Conservation (phyloP, 2,329 filamentous ascomycete genomes). For the Coniochaeta pulveracea region DNA sequence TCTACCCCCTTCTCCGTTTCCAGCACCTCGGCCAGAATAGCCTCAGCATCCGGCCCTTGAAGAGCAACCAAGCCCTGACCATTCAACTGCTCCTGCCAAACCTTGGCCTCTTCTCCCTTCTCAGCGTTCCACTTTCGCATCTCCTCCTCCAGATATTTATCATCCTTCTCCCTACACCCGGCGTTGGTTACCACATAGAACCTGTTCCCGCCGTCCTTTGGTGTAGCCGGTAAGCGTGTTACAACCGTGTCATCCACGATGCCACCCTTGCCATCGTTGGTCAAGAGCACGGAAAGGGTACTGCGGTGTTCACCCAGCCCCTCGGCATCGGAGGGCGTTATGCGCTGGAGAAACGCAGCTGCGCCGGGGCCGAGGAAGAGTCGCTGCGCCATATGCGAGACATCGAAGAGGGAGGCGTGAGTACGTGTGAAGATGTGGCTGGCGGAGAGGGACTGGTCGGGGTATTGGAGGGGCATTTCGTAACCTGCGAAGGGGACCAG, state of each 20-base stretch:
- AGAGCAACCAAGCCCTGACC: constrained; percentile 74
- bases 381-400: constrained; percentile 94
- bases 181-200: constrained; percentile 97
- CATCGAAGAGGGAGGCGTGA: constrained; percentile 87
- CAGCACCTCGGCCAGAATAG: constrained; percentile 56
- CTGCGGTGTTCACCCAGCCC: constrained; percentile 56
- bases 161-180: constrained; percentile 80
- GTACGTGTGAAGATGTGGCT: constrained; percentile 85
- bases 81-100: constrained; percentile 59
- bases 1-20: constrained; percentile 21
- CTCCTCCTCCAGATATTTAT: constrained; percentile 62
- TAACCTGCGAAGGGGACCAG: constrained; percentile 96
- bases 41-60: constrained; percentile 70
- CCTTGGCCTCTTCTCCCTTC: constrained; percentile 38
- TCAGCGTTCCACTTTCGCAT: constrained; percentile 31
- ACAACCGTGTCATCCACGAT: constrained; percentile 94
- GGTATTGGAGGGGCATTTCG: constrained; percentile 87
- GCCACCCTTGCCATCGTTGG: constrained; percentile 65
- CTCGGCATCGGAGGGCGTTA: constrained; percentile 68
- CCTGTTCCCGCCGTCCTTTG: constrained; percentile 34
- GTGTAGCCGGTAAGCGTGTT: constrained; percentile 53
- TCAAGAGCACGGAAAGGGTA: constrained; percentile 75
- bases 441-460: constrained; percentile 62
- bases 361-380: constrained; percentile 72
- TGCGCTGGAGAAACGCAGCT: constrained; percentile 65